Evolutionary conservation across 75 land plant genomes (phyloP).

Genomic region (Selaginella moellendorffii): DNA sequence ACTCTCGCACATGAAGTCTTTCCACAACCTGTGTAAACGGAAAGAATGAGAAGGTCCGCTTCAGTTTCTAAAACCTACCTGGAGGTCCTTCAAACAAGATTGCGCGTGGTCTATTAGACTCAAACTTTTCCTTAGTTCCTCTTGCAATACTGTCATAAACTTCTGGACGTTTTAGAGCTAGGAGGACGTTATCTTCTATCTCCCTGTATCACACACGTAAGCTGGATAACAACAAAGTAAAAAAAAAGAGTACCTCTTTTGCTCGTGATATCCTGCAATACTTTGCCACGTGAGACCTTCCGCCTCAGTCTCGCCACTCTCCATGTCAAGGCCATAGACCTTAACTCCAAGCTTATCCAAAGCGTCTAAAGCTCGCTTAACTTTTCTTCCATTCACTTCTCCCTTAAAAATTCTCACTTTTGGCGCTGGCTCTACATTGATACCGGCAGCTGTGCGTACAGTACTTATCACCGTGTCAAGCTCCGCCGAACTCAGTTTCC

Average conservation of each 20-base stretch:
- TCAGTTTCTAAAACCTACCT: conserved; percentile 31
- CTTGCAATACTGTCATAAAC: conserved; percentile 91
- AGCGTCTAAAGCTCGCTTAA: conserved; percentile 32
- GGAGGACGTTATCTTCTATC: conserved; percentile 73
- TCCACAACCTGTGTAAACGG: conserved; percentile 64
- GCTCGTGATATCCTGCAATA: conserved; percentile 89
- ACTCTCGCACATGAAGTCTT: conserved; percentile 97
- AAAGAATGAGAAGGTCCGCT: background rate
- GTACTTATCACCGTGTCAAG: conserved; percentile 66
- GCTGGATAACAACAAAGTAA: background rate
- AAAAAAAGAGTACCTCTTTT: conserved; percentile 49
- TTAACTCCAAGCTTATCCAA: conserved; percentile 88
- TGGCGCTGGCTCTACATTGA: conserved; percentile 15
- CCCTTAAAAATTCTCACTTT: background rate
- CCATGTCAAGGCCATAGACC: conserved; percentile 55
- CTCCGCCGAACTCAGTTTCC: conserved; percentile 44
- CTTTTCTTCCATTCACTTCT: conserved; percentile 10
- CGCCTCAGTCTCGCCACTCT: conserved; percentile 12
- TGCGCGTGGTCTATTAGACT: conserved; percentile 89
- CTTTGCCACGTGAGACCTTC: conserved; percentile 64
- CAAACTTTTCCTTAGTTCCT: conserved; percentile 79
- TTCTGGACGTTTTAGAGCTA: conserved; percentile 79
- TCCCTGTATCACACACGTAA: conserved; percentile 31
- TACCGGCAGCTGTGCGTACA: conserved; percentile 39
- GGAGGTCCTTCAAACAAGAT: conserved; percentile 99